Evolutionary conservation across 2,329 filamentous ascomycete species (phyloP).

Genomic region (Drechslerella dactyloides): DNA sequence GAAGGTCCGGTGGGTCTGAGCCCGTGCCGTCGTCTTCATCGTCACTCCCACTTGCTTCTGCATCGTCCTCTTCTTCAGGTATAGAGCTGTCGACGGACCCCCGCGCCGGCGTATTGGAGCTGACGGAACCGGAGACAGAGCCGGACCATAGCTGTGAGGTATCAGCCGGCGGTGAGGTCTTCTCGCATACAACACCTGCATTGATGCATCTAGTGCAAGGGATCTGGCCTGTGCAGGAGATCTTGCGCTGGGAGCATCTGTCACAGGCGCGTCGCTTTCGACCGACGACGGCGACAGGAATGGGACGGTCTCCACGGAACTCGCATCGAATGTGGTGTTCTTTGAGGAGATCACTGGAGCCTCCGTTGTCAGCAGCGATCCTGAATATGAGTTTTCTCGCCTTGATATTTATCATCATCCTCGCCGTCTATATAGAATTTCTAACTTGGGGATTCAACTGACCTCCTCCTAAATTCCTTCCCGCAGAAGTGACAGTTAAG

Average conservation of each 20-base stretch:
- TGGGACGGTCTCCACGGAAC: conserved; percentile 47
- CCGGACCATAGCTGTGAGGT: conserved; percentile 18
- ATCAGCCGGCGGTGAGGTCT: conserved; percentile 29
- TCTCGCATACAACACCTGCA: conserved; percentile 40
- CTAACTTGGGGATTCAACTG: not conserved
- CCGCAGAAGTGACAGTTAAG: conserved; percentile 47
- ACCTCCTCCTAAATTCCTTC: conserved; percentile 47
- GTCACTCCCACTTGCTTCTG: conserved; percentile 3
- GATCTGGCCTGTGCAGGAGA: conserved; percentile 41
- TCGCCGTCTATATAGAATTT: not conserved
- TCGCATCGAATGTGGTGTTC: conserved; percentile 50
- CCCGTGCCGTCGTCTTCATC: conserved; percentile 35
- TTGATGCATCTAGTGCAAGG: conserved; percentile 39
- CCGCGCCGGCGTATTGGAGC: conserved; percentile 12
- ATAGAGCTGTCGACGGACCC: conserved; percentile 32
- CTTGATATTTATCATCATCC: too few relatives aligned
- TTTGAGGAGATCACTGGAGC: conserved; percentile 33
- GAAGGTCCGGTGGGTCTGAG: conserved; percentile 36
- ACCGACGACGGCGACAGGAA: conserved; percentile 43
- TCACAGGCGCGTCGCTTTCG: conserved; percentile 47
- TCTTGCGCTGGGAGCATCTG: conserved; percentile 47
- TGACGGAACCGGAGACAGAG: conserved; percentile 1
- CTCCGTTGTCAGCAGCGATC: not conserved
- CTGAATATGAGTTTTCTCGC: too few relatives aligned
- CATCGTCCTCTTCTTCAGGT: conserved; percentile 26